These are phyloP conservation scores for Ambrosia artemisiifolia DNA, from an alignment of 129 eudicot species.

Conservation along the genomic window DNA sequence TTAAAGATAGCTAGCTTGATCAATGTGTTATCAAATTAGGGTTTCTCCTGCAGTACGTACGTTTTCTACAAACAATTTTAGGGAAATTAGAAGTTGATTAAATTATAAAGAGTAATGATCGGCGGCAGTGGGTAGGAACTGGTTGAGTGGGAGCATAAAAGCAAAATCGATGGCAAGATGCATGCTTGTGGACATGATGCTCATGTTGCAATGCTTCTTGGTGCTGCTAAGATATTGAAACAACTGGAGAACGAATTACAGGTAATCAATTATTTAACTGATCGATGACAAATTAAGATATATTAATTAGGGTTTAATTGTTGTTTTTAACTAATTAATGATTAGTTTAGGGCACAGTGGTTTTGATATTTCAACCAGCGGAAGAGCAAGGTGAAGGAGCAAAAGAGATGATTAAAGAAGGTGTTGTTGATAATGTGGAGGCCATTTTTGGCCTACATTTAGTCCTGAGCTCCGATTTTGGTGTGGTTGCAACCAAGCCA, in stretches of 20 bases:
- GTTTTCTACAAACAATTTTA: background rate
- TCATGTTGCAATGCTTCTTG: conserved; percentile 82
- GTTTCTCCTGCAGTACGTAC: too few species aligned
- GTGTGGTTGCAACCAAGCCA: conserved; percentile 50
- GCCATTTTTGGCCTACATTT: conserved; percentile 67
- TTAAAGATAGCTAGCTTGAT: too few species aligned
- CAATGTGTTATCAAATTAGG: too few species aligned
- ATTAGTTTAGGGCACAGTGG: conserved; percentile 49
- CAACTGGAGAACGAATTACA: conserved; percentile 36
- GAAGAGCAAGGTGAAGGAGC: conserved; percentile 74
- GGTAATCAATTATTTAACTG: conserved; percentile 19
- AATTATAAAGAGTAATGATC: background rate
- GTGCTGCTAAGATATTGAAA: conserved; percentile 78
- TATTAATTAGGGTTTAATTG: background rate
- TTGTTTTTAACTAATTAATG: background rate
- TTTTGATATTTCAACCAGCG: conserved; percentile 72
- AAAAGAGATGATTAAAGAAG: conserved; percentile 50
- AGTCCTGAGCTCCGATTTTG: conserved; percentile 36
- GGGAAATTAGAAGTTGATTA: background rate
- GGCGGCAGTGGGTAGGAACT: conserved; percentile 43
- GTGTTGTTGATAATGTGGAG: conserved; percentile 50
- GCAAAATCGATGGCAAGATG: conserved; percentile 71
- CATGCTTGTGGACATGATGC: conserved; percentile 96
- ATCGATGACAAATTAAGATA: too few species aligned
- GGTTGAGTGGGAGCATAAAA: conserved; percentile 76